Base-by-base conservation (phyloP, 148 eudicot species). In the Rhododendron kiyosumense region DNA sequence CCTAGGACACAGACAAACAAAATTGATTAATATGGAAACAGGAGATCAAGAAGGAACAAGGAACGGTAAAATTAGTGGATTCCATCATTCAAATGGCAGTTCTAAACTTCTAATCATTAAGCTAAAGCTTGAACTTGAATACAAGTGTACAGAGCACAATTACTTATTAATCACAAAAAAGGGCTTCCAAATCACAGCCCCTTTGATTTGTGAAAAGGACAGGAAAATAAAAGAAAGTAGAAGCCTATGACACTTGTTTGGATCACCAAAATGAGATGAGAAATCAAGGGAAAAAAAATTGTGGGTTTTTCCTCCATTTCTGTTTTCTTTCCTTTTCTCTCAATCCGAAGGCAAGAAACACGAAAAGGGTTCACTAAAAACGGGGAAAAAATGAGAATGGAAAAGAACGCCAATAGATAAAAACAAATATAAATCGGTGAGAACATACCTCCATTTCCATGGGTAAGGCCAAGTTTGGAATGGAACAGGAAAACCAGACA, bases 391-490 rank as follows among this genome's bases (percentile, higher is more conserved):
- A n/a, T 52, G 43, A 18, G 15, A 34, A 17, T 76, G 34, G 12
- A 3, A 32, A 76, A 51, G 45, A 51, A 32, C 30, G 7, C 38
- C 28, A 8, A 84, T 7, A 57, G 63, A 59, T 4, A 59, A 20
- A 59, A 1, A 3, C 6, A 48, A 20, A 22, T 0, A 34, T 6
- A n/a, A 24, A 57, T 4, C 57, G 32, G 12, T 14, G 69, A 24
- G 52, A 83, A 65, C 49, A 74, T 90, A 92, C 98, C 96, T 91
- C 46, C 80, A 38, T 77, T 77, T 41, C 90, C 95, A 78, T 91
- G 91, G 81, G 91, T 90, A 82, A 94, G 90, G 88, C 93, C 94
- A 88, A 93, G 89, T 86, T 88, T 88, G 43, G 91, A 90, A 80
- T 89, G 91, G 84, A 96, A 92, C 83, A 94, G 90, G 86, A 93